Evolutionary conservation across 176 grass and related monocot genomes (phyloP), one percentile per base, ranked within the genome.

Genomic region (Alloteropsis semialata): DNA sequence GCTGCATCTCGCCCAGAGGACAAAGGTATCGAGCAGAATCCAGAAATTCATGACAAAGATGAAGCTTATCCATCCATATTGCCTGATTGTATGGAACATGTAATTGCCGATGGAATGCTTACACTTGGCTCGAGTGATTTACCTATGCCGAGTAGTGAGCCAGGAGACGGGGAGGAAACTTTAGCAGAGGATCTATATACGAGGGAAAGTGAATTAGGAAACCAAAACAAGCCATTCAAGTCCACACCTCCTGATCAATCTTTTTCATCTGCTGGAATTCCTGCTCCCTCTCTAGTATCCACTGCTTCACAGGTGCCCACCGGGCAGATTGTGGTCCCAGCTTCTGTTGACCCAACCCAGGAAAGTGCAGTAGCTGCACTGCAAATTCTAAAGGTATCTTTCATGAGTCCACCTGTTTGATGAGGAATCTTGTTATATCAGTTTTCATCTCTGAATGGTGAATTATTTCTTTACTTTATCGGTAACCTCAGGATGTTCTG

Each of bases 381-480:
- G 65, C 92, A 98, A 80, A 84, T 79, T 84, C 86, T 98, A 43
- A 95, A 98, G 92, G 96, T 98, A 91, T 72, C 34, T 79, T 65
- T 82, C 41, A 27, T 85, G 69, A 19, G 72, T 29, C 21, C 6
- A 38, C 53, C 53, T 45, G 51, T 21, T 81, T 44, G 49, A 49
- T 54, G 51, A 53, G 15, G 19, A 19, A 84, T 88, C 44, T 79
- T 80, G 29, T 49, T 18, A 43, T 39, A 64, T 54, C 49, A 37
- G 13, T 46, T 60, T 79, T 24, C 62, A 51, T 70, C 24, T 27
- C 39, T 64, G 9, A 48, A 38, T 43, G 22, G 37, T 6, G 5
- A 55, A 55, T 33, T 51, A 16, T 79, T 75, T 56, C 24, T 74
- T 45, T 75, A 13, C 44, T 66, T 46, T 59, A 12, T 65, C 43